A percentile compares a stretch with the other conserved stretches of the same genome.
These are phyloP conservation scores for Reutealis trisperma DNA, from an alignment of 345 rosid species.

Conservation along the genomic window DNA sequence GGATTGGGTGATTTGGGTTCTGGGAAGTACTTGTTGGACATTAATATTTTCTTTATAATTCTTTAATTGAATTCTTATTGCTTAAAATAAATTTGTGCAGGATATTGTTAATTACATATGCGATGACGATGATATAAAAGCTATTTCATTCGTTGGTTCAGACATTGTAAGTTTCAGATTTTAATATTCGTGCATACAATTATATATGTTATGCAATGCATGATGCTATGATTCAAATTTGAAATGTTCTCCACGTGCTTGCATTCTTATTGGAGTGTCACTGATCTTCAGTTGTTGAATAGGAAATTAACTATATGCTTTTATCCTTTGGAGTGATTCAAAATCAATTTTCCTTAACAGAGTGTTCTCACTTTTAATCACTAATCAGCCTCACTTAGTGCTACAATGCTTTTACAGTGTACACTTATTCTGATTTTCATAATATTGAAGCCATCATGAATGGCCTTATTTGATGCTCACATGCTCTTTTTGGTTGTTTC, in stretches of 20 bases:
- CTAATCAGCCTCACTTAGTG: background rate
- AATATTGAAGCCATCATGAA: background rate
- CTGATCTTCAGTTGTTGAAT: background rate
- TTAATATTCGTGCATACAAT: background rate
- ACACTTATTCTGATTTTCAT: background rate
- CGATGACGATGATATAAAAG: slow-evolving; percentile 53
- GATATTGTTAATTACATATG: slow-evolving; percentile 45
- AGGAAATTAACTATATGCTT: slow-evolving; percentile 4
- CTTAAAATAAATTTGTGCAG: slow-evolving; percentile 25
- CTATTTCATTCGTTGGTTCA: slow-evolving; percentile 42
- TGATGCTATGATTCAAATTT: background rate
- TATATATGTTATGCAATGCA: background rate
- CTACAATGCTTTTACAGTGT: background rate
- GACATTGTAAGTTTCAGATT: slow-evolving; percentile 33
- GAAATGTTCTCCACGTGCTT: background rate
- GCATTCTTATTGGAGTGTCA: background rate
- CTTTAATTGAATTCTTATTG: background rate
- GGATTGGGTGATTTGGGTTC: slow-evolving; percentile 2
- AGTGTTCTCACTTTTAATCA: background rate
- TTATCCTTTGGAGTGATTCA: background rate
- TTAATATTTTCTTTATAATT: background rate
- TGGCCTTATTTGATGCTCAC: background rate
- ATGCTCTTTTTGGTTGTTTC: background rate
- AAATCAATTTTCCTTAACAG: background rate
- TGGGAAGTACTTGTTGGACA: background rate